These are phyloP conservation scores for Trichoderma cornu-damae DNA, from an alignment of 2,329 filamentous ascomycete genomes.

Conservation along the genomic window DNA sequence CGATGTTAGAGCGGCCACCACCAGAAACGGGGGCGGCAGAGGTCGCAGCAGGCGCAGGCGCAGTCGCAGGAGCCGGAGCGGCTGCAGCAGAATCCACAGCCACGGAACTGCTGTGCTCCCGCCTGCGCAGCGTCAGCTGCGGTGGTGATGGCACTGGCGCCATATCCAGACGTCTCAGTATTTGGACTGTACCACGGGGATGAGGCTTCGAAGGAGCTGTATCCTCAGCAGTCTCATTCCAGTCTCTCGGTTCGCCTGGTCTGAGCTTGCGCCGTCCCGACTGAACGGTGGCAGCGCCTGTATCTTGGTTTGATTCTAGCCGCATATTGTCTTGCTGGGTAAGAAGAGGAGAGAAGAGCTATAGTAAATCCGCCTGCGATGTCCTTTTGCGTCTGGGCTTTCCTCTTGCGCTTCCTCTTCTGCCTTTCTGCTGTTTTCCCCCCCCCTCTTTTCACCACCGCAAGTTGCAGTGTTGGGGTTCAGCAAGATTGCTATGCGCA, in stretches of 20 bases:
- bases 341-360: not conserved
- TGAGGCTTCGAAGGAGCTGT: constrained; percentile 29
- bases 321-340: constrained; percentile 23
- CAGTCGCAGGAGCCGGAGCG: constrained; percentile 10
- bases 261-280: constrained; percentile 28
- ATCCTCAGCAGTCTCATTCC: constrained; percentile 24
- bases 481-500: constrained; percentile 7
- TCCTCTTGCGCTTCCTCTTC: not conserved
- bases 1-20: constrained; percentile 26
- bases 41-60: not conserved
- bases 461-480: constrained; percentile 7
- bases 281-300: constrained; percentile 27
- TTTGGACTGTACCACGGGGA: constrained; percentile 24
- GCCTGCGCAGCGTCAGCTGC: constrained; percentile 26
- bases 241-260: constrained; percentile 20
- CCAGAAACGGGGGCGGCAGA: not conserved
- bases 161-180: constrained; percentile 29
- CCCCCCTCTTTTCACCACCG: not conserved
- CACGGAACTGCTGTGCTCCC: constrained; percentile 24
- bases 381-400: not conserved
- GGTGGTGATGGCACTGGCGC: constrained; percentile 7
- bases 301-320: constrained; percentile 31
- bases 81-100: constrained; percentile 27
- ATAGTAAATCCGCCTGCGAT: not conserved
- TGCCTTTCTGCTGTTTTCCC: not conserved